phyloP scores from a whole-genome alignment of 495 filamentous ascomycete species.

The Penicillium manginii region DNA sequence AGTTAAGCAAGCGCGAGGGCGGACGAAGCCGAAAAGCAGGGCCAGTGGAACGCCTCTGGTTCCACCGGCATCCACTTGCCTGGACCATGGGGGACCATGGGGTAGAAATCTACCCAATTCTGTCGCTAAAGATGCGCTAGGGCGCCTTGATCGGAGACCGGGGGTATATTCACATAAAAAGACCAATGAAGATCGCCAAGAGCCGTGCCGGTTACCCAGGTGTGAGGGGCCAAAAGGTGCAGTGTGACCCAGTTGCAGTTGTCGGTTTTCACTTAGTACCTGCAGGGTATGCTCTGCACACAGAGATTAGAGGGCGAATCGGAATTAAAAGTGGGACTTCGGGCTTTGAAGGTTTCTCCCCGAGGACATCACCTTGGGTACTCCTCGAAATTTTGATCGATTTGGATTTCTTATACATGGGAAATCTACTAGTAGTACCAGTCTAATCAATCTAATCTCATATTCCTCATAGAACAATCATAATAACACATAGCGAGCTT shows the following conservation, averaged over 20 bases:
- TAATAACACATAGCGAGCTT: too few species aligned
- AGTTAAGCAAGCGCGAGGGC: slow-evolving; percentile 14
- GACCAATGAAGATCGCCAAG: slow-evolving; percentile 17
- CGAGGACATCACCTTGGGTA: not conserved
- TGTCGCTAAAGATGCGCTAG: not conserved
- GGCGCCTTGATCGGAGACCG: slow-evolving; percentile 12
- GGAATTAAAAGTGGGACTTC: slow-evolving; percentile 1
- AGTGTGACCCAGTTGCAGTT: slow-evolving; percentile 5
- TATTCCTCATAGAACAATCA: too few species aligned
- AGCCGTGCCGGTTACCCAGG: slow-evolving; percentile 29
- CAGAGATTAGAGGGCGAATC: not conserved
- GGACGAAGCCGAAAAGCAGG: slow-evolving; percentile 22
- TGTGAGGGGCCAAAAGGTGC: slow-evolving; percentile 13
- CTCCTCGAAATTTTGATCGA: too few species aligned
- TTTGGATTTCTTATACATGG: too few species aligned
- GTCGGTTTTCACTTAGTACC: not conserved
- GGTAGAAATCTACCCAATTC: not conserved
- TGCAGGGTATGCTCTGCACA: not conserved
- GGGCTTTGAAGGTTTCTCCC: not conserved
- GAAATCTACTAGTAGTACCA: too few species aligned
- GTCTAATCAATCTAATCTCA: too few species aligned
- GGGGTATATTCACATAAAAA: not conserved
- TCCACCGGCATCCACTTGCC: slow-evolving; percentile 24
- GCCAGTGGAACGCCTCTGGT: slow-evolving; percentile 3
- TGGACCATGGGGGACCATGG: slow-evolving; percentile 13